phyloP scores from a whole-genome alignment of 345 rosid genomes.

The Mercurialis annua region DNA sequence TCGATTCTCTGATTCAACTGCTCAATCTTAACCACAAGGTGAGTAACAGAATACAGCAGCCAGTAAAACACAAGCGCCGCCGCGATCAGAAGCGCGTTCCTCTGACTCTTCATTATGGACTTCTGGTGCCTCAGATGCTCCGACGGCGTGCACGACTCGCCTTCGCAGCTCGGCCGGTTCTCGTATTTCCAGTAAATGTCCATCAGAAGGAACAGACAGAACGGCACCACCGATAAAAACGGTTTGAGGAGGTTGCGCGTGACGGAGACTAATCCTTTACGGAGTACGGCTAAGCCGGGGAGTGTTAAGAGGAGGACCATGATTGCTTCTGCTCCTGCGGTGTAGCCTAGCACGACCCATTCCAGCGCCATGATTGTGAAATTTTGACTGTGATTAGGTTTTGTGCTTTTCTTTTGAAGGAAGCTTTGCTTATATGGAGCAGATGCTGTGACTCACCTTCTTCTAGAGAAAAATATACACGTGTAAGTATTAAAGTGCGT shows the following conservation, averaged over 20 bases:
- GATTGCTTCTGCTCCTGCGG: constrained; percentile 35
- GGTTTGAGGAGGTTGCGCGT: constrained; percentile 38
- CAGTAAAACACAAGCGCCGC: constrained; percentile 32
- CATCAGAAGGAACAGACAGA: constrained; percentile 32
- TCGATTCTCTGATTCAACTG: constrained; percentile 33
- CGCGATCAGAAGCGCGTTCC: constrained; percentile 31
- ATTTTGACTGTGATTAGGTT: background rate
- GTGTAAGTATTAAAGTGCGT: too few relatives aligned
- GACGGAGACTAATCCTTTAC: constrained; percentile 25
- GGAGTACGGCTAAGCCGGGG: constrained; percentile 33
- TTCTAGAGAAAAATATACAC: too few relatives aligned
- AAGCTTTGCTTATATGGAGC: too few relatives aligned
- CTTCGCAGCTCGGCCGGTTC: constrained; percentile 28
- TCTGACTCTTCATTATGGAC: constrained; percentile 38
- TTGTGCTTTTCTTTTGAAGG: constrained; percentile 6
- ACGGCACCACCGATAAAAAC: constrained; percentile 32
- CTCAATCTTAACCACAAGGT: constrained; percentile 31
- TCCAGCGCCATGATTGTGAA: constrained; percentile 28
- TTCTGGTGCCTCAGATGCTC: constrained; percentile 37
- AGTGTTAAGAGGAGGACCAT: constrained; percentile 35
- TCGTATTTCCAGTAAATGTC: constrained; percentile 39
- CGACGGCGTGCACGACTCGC: constrained; percentile 23
- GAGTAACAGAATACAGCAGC: constrained; percentile 29
- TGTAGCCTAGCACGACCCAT: constrained; percentile 35
- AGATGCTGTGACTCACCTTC: too few relatives aligned